These are phyloP conservation scores for Zea luxurians DNA, from an alignment of 176 grass and related monocot genomes.

Conservation along the genomic window DNA sequence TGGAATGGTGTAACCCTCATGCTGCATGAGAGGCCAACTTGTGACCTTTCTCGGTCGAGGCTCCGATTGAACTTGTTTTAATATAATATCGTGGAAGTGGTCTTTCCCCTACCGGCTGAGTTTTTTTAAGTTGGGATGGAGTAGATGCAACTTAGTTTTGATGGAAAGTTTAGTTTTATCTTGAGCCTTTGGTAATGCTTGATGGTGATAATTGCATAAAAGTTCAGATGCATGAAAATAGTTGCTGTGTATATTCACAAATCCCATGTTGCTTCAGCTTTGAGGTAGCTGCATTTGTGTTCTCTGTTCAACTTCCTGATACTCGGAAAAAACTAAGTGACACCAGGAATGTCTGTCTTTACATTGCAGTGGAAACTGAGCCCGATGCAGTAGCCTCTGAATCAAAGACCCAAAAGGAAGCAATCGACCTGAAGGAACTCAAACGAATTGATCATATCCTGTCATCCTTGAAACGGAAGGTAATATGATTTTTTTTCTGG, in stretches of 20 bases:
- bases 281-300: neutral
- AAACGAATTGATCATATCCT: slow-evolving; percentile 93
- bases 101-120: no score
- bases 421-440: slow-evolving; percentile 87
- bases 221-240: slow-evolving; percentile 22
- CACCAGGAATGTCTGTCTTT: slow-evolving; percentile 24
- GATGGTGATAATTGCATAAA: neutral
- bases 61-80: no score
- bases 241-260: slow-evolving; percentile 6
- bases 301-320: neutral
- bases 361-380: slow-evolving; percentile 65
- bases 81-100: no score
- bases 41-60: no score
- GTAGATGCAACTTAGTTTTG: neutral
- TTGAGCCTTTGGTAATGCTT: neutral
- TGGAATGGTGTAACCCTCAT: no score
- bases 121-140: no score
- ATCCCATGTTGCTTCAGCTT: slow-evolving; percentile 10
- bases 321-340: slow-evolving; percentile 2
- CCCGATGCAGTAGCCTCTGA: slow-evolving; percentile 61
- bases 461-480: slow-evolving; percentile 72
- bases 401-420: slow-evolving; percentile 70
- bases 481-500: slow-evolving; percentile 28
- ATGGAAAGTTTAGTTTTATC: neutral
- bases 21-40: no score